Conservation (phyloP, 495 filamentous ascomycete species). For the Lophiotrema nucula region DNA sequence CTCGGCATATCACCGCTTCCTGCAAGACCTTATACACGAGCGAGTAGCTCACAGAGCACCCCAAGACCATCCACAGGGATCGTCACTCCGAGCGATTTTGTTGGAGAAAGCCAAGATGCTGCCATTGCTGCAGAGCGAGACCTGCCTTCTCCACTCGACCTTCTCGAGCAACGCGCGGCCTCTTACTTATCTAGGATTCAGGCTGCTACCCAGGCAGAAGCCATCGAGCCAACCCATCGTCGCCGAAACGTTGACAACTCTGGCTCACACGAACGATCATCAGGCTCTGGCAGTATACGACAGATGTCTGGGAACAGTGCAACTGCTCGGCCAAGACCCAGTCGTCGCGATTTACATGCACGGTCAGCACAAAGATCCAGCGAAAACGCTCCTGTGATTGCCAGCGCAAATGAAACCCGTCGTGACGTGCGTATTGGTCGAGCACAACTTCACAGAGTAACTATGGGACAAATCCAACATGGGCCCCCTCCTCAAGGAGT, state of each 20-base stretch:
- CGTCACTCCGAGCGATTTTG: slow-evolving; percentile 16
- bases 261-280: too few relatives aligned
- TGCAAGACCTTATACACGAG: slow-evolving; percentile 16
- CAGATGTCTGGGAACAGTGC: neutral
- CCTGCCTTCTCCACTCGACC: slow-evolving; percentile 27
- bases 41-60: neutral
- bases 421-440: too few relatives aligned
- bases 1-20: slow-evolving; percentile 22
- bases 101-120: slow-evolving; percentile 9
- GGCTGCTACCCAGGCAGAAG: neutral
- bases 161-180: slow-evolving; percentile 22
- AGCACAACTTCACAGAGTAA: too few relatives aligned
- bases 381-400: slow-evolving; percentile 14
- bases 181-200: slow-evolving; percentile 10
- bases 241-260: too few relatives aligned
- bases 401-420: neutral
- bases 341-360: neutral
- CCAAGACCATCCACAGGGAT: slow-evolving; percentile 11
- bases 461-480: too few relatives aligned
- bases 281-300: too few relatives aligned
- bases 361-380: slow-evolving; percentile 11
- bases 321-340: neutral
- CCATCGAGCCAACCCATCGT: too few relatives aligned
- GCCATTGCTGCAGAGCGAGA: slow-evolving; percentile 9
- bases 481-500: too few relatives aligned